Base-by-base conservation (phyloP, 345 rosid genomes). In the Xanthoceras sorbifolium region DNA sequence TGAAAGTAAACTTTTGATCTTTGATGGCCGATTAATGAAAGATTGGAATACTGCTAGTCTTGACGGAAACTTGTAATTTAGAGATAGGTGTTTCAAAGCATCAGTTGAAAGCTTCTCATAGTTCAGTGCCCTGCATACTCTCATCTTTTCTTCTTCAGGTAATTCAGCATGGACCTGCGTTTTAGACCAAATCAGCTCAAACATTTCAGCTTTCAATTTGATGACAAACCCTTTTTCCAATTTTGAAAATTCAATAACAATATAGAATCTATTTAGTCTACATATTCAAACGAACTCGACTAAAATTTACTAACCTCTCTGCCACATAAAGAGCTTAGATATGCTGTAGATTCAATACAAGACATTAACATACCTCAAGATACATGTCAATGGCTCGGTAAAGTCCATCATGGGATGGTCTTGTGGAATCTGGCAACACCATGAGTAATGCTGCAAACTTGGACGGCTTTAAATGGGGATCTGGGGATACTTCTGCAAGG, bases 301-400 rank as follows among this genome's bases (percentile, higher is more conserved):
- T 52, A 23, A 54, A 34, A 9, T 9, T 52, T 28, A 18, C n/a
- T 4, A 23, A 42, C n/a, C 17, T 22, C n/a, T n/a, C n/a, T n/a
- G n/a, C n/a, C n/a, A n/a, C n/a, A n/a, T n/a, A n/a, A n/a, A n/a
- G n/a, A n/a, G n/a, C n/a, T n/a, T n/a, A n/a, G n/a, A 50, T n/a
- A 44, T 34, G 59, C 38, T n/a, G n/a, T n/a, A n/a, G n/a, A n/a
- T n/a, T 1, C 42, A 38, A 38, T 38, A 38, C 42, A 8, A 8
- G 1, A 38, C 42, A 38, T 38, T 38, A 38, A 26, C 10, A 62
- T 84, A 90, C 92, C 92, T 87, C 72, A 32, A 87, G 50, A 67
- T 87, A 90, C 38, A 86, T 74, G 77, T 87, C 90, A 31, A 87
- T 86, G 78, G 91, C 85, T 10, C 70, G 80, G 78, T 85, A 87